phyloP scores from a whole-genome alignment of 768 basidiomycete species.

The Russula earlei region DNA sequence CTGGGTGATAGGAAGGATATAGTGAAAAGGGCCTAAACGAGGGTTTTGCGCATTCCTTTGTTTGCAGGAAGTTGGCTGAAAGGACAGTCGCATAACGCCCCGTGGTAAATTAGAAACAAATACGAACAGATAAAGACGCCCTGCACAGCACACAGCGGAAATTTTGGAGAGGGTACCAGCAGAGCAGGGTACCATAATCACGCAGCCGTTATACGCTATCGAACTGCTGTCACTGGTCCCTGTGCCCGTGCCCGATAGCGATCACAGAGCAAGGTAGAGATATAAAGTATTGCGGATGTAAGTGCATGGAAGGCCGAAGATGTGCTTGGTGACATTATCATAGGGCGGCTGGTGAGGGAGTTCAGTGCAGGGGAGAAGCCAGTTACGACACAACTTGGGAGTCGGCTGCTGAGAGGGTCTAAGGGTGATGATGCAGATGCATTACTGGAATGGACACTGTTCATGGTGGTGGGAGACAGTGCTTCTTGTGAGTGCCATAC shows the following conservation, averaged over 20 bases:
- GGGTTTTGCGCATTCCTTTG: neutral
- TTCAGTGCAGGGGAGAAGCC: neutral
- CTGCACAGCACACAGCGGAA: constrained; percentile 7
- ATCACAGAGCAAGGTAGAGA: too few relatives aligned
- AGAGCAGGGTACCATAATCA: constrained; percentile 6
- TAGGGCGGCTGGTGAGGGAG: too few relatives aligned
- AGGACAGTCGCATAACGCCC: too few relatives aligned
- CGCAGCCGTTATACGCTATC: too few relatives aligned
- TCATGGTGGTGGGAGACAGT: too few relatives aligned
- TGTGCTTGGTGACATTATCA: neutral
- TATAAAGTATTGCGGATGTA: too few relatives aligned
- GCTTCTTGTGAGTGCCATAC: too few relatives aligned
- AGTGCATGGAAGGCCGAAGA: too few relatives aligned
- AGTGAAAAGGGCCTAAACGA: constrained; percentile 1
- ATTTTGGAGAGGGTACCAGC: constrained; percentile 3
- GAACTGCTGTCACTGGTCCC: too few relatives aligned
- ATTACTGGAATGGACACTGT: neutral
- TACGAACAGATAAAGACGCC: neutral
- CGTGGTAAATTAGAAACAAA: neutral
- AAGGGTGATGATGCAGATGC: neutral
- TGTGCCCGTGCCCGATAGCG: neutral
- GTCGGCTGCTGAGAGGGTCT: too few relatives aligned
- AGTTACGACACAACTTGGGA: neutral
- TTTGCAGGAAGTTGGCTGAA: neutral
- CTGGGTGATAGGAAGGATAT: constrained; percentile 3